phyloP scores from a whole-genome alignment of 495 filamentous ascomycete species.

The Friedmanniomyces endolithicus region DNA sequence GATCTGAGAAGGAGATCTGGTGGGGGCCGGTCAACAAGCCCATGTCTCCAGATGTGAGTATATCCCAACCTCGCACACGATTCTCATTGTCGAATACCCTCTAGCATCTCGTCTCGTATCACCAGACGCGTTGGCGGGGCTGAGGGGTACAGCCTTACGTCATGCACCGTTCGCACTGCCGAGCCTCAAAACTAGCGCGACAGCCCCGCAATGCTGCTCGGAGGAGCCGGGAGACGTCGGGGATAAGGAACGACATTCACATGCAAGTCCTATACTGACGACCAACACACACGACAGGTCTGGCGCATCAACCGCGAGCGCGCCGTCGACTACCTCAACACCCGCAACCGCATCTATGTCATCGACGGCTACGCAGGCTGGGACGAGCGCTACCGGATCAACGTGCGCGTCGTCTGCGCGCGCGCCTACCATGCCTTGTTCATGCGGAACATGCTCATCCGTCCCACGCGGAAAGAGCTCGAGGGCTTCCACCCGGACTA shows the following conservation, averaged over 20 bases:
- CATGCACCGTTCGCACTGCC: conserved; percentile 6
- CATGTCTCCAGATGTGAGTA: conserved; percentile 91
- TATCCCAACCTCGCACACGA: not conserved
- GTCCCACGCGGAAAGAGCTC: conserved; percentile 76
- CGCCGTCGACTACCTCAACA: conserved; percentile 97
- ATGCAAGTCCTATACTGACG: not conserved
- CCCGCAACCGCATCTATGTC: conserved; percentile 95
- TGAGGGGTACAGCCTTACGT: not conserved
- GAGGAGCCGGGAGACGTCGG: conserved; percentile 6
- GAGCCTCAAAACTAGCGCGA: conserved; percentile 1
- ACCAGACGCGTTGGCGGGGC: conserved; percentile 1
- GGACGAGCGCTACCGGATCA: conserved; percentile 97
- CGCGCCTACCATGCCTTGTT: conserved; percentile 98
- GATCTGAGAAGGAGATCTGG: conserved; percentile 87
- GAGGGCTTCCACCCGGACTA: conserved; percentile 97
- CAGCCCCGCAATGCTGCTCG: not conserved
- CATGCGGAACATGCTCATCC: conserved; percentile 99
- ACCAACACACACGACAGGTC: conserved; percentile 47
- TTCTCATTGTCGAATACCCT: not conserved
- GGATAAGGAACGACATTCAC: not conserved
- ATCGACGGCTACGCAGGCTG: conserved; percentile 95
- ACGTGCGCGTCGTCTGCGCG: conserved; percentile 93
- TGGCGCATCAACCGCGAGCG: conserved; percentile 99
- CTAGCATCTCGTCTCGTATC: not conserved
- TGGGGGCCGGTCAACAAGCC: conserved; percentile 98